A percentile compares a stretch with the other conserved stretches of the same genome.
Conservation (phyloP, 176 grass and related monocot species). For the Echinochloa phyllopogon region DNA sequence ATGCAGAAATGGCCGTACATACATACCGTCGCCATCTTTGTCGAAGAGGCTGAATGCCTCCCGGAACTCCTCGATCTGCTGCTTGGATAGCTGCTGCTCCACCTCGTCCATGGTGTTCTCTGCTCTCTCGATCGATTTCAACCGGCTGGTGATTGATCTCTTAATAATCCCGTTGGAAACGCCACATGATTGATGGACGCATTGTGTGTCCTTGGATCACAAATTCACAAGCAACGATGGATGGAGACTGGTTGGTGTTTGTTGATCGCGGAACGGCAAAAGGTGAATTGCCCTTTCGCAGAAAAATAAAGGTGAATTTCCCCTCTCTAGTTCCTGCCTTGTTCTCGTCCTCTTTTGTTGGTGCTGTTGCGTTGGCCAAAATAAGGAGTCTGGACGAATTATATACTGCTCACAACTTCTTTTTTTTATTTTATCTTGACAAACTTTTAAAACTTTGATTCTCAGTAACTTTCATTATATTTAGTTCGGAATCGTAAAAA, state of each 20-base stretch:
- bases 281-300: neutral
- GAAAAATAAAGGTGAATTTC: neutral
- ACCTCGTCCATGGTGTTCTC: conserved; percentile 17
- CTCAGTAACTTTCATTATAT: neutral
- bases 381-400: neutral
- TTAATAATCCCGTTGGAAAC: neutral
- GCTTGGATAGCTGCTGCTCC: conserved; percentile 28
- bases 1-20: neutral
- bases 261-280: neutral
- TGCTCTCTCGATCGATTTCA: neutral
- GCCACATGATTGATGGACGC: neutral
- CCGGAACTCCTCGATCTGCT: conserved; percentile 63
- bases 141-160: neutral
- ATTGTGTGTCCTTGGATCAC: neutral
- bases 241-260: neutral
- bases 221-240: neutral
- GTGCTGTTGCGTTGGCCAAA: neutral
- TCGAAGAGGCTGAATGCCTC: conserved; percentile 67
- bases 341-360: neutral
- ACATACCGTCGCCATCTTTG: conserved; percentile 64
- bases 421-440: neutral
- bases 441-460: neutral
- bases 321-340: neutral
- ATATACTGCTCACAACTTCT: neutral
- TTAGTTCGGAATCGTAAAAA: too few relatives aligned